Base-by-base conservation (phyloP, 257 asterid species). In the Penstemon barbatus region DNA sequence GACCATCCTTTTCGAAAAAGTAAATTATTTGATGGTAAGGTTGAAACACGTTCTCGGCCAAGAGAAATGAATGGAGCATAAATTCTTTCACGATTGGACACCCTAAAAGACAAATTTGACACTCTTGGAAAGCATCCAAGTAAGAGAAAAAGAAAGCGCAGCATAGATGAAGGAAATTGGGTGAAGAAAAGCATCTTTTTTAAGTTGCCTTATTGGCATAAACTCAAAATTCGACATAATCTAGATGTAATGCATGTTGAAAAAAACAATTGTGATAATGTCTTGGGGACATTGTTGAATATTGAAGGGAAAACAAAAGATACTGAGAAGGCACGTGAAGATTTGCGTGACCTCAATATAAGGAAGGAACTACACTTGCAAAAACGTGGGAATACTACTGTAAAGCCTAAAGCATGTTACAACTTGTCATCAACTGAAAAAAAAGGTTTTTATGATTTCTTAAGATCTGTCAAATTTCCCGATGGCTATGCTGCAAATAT, bases 271-370 rank as follows among this genome's bases (percentile, higher is more conserved):
- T 25, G 33, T 25, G 33, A 25, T 25, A 25, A 25, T 25, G 33
- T 25, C 33, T 25, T 25, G 33, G 33, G 33, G 33, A 25, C 33
- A 25, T 25, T 25, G 33, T 25, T 25, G 33, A 25, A 25, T 25
- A 25, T 25, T 25, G 33, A 25, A 25, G 33, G 33, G 33, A 25
- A 25, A 25, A 25, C 33, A 25, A 25, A 25, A 25, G 33, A 25
- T 25, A 25, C 33, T 25, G 33, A 25, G 2, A 25, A 25, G n/a
- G 36, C 25, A 8, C 5, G 74, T 4, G 19, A 43, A 33, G 70
- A 74, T 70, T 25, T 58, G 2, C 39, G 13, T 13, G 76, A 70
- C n/a, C 18, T 52, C 61, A 3, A 38, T 5, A 66, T 66, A 5
- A 7, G 57, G 19, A 12, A 73, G 7, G 68, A 66, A 25, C 19